A percentile compares a stretch with the other conserved stretches of the same genome.
Conservation (phyloP, 2,329 filamentous ascomycete species). For the Trichoderma gracile region DNA sequence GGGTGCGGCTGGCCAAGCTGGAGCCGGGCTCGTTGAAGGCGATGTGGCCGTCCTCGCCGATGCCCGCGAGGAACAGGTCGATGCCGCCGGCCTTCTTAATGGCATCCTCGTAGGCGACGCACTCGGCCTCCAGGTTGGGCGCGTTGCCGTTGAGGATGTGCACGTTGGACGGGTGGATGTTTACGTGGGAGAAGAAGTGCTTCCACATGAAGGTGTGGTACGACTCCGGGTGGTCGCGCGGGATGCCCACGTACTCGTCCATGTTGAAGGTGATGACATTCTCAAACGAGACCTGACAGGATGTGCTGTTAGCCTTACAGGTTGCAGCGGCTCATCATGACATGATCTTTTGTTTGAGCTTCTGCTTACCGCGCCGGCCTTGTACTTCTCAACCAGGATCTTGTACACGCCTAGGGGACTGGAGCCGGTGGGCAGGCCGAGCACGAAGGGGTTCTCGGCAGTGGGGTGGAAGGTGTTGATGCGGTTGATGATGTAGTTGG, state of each 20-base stretch:
- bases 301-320: conserved; percentile 2
- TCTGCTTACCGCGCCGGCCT: conserved; percentile 58
- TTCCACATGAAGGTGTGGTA: conserved; percentile 95
- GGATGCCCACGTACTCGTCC: conserved; percentile 87
- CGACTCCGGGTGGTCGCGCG: conserved; percentile 78
- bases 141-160: conserved; percentile 84
- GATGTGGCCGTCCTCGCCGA: conserved; percentile 84
- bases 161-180: conserved; percentile 78
- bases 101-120: conserved; percentile 74
- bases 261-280: conserved; percentile 93
- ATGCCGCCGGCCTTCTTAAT: conserved; percentile 76
- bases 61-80: conserved; percentile 81
- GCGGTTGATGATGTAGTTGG: conserved; percentile 78
- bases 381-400: conserved; percentile 70
- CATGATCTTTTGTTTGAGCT: background rate
- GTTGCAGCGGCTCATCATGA: background rate
- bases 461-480: conserved; percentile 77
- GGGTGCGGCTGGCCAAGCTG: conserved; percentile 72
- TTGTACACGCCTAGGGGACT: conserved; percentile 78
- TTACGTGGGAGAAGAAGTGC: conserved; percentile 83
- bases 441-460: conserved; percentile 71
- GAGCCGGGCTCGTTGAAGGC: conserved; percentile 90
- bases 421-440: conserved; percentile 81
- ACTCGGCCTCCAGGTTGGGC: conserved; percentile 72
- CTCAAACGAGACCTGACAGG: conserved; percentile 70